Evolutionary conservation across 805 yeast species (phyloP).

Genomic region (Hanseniaspora vineae): DNA sequence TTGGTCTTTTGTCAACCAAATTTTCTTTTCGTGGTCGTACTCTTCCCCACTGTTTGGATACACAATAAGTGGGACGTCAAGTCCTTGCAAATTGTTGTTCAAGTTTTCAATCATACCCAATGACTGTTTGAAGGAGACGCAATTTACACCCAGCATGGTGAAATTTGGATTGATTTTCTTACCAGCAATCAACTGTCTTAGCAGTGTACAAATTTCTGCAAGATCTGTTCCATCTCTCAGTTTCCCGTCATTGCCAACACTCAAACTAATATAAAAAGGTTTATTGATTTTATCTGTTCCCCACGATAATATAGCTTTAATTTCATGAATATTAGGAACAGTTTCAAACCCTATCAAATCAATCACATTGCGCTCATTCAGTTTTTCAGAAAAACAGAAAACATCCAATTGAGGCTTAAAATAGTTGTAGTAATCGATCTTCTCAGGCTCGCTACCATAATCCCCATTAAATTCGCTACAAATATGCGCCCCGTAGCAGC

Average conservation of each 20-base stretch:
- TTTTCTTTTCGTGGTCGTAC: conserved; percentile 36
- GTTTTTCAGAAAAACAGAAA: conserved; percentile 34
- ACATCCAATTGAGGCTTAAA: conserved; percentile 26
- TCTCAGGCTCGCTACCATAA: conserved; percentile 27
- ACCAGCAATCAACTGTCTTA: neutral
- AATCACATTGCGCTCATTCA: conserved; percentile 15
- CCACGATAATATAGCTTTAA: conserved; percentile 32
- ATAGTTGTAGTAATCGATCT: conserved; percentile 21
- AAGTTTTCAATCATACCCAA: neutral
- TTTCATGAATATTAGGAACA: conserved; percentile 48
- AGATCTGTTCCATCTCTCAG: conserved; percentile 39
- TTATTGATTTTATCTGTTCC: conserved; percentile 25
- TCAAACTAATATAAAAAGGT: conserved; percentile 33
- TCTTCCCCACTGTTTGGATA: conserved; percentile 72
- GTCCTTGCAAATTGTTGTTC: neutral
- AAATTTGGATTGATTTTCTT: conserved; percentile 2
- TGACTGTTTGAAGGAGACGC: conserved; percentile 30
- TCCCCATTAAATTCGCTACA: conserved; percentile 57
- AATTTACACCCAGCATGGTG: conserved; percentile 46
- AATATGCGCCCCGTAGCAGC: conserved; percentile 30
- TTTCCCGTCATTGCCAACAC: conserved; percentile 25
- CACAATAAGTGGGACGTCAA: conserved; percentile 3
- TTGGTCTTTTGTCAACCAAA: conserved; percentile 23
- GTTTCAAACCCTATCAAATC: conserved; percentile 62
- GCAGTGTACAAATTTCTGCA: neutral